Percentiles rank a stretch among this genome's conserved stretches.
Conservation (phyloP, 1,284 basidiomycete genomes). For the Xerocomus cyaneibrunnescens region DNA sequence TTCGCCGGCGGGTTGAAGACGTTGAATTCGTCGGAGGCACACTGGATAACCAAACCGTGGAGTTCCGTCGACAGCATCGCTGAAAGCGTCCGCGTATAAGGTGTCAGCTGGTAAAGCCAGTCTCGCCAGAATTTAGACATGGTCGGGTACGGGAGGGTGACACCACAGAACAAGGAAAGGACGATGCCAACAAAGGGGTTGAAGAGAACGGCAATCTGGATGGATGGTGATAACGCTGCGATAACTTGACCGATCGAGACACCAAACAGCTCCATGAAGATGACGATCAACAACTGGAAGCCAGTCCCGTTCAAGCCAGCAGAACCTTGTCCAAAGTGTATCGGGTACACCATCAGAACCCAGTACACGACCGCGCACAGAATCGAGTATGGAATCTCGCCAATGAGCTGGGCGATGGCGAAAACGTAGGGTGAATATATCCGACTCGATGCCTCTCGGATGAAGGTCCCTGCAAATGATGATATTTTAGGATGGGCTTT, state of each 20-base stretch:
- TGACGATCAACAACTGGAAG: conserved; percentile 70
- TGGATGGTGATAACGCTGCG: conserved; percentile 72
- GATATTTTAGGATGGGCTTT: neutral
- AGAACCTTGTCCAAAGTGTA: conserved; percentile 67
- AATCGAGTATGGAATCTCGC: conserved; percentile 80
- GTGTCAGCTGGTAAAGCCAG: conserved; percentile 72
- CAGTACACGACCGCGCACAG: conserved; percentile 76
- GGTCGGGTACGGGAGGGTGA: conserved; percentile 72
- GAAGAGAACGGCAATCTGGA: conserved; percentile 78
- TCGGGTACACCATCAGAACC: conserved; percentile 75
- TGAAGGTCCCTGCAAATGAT: conserved; percentile 47
- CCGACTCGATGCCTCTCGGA: conserved; percentile 72
- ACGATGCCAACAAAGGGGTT: conserved; percentile 77
- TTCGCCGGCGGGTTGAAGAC: conserved; percentile 70
- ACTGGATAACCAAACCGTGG: conserved; percentile 68
- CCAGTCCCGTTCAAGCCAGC: conserved; percentile 65
- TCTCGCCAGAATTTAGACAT: conserved; percentile 71
- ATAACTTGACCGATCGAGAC: conserved; percentile 77
- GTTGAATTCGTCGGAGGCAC: conserved; percentile 66
- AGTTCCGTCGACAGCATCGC: conserved; percentile 81
- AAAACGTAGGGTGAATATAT: conserved; percentile 83
- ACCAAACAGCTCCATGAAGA: conserved; percentile 75
- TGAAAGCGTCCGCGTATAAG: conserved; percentile 72
- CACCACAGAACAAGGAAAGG: conserved; percentile 76
- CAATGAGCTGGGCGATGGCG: conserved; percentile 77